phyloP scores from a whole-genome alignment of 768 basidiomycete species.

The Tulasnella sp. region DNA sequence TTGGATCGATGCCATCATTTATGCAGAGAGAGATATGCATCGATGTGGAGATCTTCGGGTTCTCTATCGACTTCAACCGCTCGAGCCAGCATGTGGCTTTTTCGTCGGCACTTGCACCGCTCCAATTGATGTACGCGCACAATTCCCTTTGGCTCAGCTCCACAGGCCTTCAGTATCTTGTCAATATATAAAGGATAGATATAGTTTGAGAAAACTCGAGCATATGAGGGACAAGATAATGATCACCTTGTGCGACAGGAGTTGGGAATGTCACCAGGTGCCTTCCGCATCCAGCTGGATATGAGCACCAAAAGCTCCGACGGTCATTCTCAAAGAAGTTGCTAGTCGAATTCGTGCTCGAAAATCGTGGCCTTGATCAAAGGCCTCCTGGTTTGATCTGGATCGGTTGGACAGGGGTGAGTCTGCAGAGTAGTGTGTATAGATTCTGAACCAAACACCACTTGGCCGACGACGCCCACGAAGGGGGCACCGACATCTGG shows the following conservation, averaged over 20 bases:
- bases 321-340: not conserved
- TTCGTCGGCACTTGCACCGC: not conserved
- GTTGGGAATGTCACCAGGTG: slow-evolving; percentile 10
- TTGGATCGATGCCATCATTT: slow-evolving; percentile 6
- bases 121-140: slow-evolving; percentile 4
- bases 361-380: too few relatives aligned
- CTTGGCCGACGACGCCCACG: too few relatives aligned
- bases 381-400: too few relatives aligned
- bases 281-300: not conserved
- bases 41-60: not conserved
- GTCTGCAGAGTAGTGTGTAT: too few relatives aligned
- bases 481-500: too few relatives aligned
- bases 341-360: too few relatives aligned
- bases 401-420: too few relatives aligned
- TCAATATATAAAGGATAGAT: not conserved
- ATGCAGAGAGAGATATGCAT: slow-evolving; percentile 1
- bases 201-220: not conserved
- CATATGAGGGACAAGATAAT: too few relatives aligned
- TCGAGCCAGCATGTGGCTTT: slow-evolving; percentile 2
- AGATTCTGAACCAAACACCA: too few relatives aligned
- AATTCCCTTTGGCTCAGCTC: not conserved
- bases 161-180: not conserved
- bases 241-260: slow-evolving; percentile 8
- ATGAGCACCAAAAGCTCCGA: slow-evolving; percentile 5
- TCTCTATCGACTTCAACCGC: not conserved